Base-by-base conservation (phyloP, 2,329 filamentous ascomycete genomes). In the Sclerotinia subarctica region DNA sequence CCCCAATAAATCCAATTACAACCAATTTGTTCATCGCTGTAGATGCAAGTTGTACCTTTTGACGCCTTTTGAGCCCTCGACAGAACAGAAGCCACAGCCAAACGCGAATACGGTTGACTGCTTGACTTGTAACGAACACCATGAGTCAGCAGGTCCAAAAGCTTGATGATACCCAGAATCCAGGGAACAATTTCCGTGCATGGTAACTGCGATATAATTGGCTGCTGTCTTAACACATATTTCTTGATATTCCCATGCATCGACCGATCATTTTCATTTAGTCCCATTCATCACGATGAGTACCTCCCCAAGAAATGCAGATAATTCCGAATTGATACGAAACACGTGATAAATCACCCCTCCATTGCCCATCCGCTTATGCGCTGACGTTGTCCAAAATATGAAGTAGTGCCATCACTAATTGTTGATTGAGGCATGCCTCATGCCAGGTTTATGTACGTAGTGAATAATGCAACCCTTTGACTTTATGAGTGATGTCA, bases 401-500 rank as follows among this genome's bases (percentile, higher is more conserved):
- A 26, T 32, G 35, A 53, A 66, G 42, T 60, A 21, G 42, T 49
- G 56, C 24, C 42, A 52, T 15, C 35, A 32, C 51, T 56, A 54
- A 21, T 35, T 58, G 8, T 62, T 62, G 59, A 62, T 62, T 62
- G 58, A 51, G 51, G 26, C 46, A 19, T n/a, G 15, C 46, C 46
- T n/a, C 21, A 24, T 13, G 32, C 59, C 29, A 51, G 24, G 15
- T 35, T 26, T 29, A 35, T 35, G n/a, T 57, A 10, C 32, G 19
- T 24, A 24, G 29, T 10, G 29, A 51, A 26, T 62, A 13, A 62
- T 62, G 46, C n/a, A 24, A 38, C 38, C 42, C 59, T 63, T 63
- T 42, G 59, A 38, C 46, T 63, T 51, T 51, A 21, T 26, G 46
- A 51, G 51, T 63, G 59, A 63, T 51, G 59, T 63, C 59, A 63